A percentile compares a stretch with the other conserved stretches of the same genome.
Conservation (phyloP, 306 rosid genomes). For the Clitoria ternatea region DNA sequence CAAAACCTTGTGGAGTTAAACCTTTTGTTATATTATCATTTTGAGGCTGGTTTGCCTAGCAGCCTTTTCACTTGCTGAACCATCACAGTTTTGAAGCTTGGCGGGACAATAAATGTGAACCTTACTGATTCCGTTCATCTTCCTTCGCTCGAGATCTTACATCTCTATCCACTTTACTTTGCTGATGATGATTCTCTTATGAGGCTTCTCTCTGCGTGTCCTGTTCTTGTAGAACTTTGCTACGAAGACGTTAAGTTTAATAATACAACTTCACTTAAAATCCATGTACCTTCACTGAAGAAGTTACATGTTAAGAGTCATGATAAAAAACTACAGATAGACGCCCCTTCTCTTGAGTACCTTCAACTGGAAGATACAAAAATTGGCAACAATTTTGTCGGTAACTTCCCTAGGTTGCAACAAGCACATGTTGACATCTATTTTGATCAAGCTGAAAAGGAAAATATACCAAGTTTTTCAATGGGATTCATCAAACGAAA, state of each 20-base stretch:
- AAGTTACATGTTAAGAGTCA: not conserved
- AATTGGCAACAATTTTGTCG: not conserved
- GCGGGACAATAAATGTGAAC: no score
- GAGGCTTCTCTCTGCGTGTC: not conserved
- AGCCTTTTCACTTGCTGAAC: not conserved
- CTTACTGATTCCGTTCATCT: not conserved
- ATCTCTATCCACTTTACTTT: not conserved
- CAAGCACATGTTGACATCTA: not conserved
- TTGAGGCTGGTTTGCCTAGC: not conserved
- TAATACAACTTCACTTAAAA: not conserved
- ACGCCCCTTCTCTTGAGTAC: not conserved
- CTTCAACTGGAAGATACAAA: not conserved
- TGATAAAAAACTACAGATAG: not conserved
- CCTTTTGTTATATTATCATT: accelerated
- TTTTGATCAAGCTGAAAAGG: not conserved
- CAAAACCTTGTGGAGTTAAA: not conserved
- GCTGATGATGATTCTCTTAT: not conserved
- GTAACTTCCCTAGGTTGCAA: not conserved
- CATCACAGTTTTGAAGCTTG: not conserved
- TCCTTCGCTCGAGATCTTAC: not conserved
- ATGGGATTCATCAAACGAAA: not conserved
- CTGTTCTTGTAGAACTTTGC: not conserved
- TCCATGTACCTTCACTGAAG: not conserved
- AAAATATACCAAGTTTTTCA: not conserved
- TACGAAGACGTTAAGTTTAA: no score